Conservation (phyloP, 192 early-diverging fungal genomes). For the Coemansia asiatica region DNA sequence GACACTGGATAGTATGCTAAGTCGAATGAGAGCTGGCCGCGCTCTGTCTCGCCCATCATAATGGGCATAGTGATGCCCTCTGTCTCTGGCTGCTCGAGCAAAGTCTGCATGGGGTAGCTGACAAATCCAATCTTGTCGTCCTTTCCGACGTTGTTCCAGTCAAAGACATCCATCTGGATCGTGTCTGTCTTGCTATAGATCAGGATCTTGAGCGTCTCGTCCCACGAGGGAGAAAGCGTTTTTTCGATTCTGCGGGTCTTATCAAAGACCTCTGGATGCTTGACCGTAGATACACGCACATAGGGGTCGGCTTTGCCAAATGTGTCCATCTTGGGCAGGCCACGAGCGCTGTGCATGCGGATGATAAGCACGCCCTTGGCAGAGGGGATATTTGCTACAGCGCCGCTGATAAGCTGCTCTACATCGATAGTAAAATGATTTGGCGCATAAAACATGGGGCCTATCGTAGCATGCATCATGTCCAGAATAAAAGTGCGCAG, state of each 20-base stretch:
- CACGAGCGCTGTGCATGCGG: conserved; percentile 74
- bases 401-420: conserved; percentile 74
- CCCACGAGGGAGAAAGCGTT: conserved; percentile 83
- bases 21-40: conserved; percentile 49
- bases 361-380: conserved; percentile 87
- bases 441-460: conserved; percentile 84
- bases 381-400: conserved; percentile 61
- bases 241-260: conserved; percentile 69
- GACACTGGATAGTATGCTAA: conserved; percentile 51
- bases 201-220: conserved; percentile 74
- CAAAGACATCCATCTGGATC: conserved; percentile 76
- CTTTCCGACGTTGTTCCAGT: conserved; percentile 74
- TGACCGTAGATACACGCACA: conserved; percentile 65
- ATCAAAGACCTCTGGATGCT: conserved; percentile 63
- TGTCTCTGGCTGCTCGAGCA: conserved; percentile 54
- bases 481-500: conserved; percentile 74
- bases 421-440: conserved; percentile 78
- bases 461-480: conserved; percentile 69
- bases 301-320: conserved; percentile 92
- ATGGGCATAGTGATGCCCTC: conserved; percentile 51
- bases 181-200: conserved; percentile 75
- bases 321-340: conserved; percentile 82
- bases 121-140: conserved; percentile 63
- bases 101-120: conserved; percentile 48
- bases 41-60: conserved; percentile 52